Conservation (phyloP, 805 yeast species). For the Cyberlindnera xylosilytica region DNA sequence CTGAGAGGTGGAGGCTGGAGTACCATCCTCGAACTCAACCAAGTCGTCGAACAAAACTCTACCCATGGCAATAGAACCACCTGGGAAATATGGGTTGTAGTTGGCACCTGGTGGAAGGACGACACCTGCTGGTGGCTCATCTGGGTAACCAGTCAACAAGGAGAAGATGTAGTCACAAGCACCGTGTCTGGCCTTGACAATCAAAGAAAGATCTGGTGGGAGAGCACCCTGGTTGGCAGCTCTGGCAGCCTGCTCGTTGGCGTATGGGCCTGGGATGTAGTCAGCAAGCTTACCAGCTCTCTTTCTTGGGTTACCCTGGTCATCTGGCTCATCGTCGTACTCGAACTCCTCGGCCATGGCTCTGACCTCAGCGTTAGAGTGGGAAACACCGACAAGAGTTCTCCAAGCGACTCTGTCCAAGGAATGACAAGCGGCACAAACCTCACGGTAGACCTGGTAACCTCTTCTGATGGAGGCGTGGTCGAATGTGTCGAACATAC, state of each 20-base stretch:
- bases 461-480: conserved; percentile 98
- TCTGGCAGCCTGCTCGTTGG: conserved; percentile 98
- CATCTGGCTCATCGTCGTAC: conserved; percentile 98
- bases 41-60: conserved; percentile 96
- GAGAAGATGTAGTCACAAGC: conserved; percentile 94
- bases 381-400: conserved; percentile 94
- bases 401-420: conserved; percentile 98
- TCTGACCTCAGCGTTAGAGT: conserved; percentile 84
- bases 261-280: conserved; percentile 91
- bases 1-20: conserved; percentile 97
- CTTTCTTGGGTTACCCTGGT: conserved; percentile 96
- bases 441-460: conserved; percentile 97
- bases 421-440: conserved; percentile 98
- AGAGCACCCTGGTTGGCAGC: conserved; percentile 99
- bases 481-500: conserved; percentile 87
- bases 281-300: conserved; percentile 98
- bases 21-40: conserved; percentile 98
- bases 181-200: conserved; percentile 99
- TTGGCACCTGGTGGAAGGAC: conserved; percentile 88
- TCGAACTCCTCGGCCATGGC: conserved; percentile 95
- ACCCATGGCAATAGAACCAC: conserved; percentile 99
- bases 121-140: conserved; percentile 98
- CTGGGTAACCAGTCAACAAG: conserved; percentile 97
- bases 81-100: conserved; percentile 99
- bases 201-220: conserved; percentile 96